Percentiles rank a stretch among this genome's conserved stretches.
These are phyloP conservation scores for Trichosporon sp. DNA, from an alignment of 1,284 basidiomycete species.

Conservation along the genomic window DNA sequence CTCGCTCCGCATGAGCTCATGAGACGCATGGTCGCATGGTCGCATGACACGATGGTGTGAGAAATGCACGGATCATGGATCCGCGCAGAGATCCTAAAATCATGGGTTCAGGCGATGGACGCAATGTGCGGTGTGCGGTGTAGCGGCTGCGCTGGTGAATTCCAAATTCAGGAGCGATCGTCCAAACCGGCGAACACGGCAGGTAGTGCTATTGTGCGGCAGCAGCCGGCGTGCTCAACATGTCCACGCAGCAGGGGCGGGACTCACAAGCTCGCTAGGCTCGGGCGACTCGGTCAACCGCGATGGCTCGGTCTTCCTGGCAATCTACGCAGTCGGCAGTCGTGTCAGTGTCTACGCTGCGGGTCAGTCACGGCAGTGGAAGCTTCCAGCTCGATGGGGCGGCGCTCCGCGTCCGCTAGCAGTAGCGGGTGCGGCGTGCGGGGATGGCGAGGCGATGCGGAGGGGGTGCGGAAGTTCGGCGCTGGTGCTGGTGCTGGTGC, in stretches of 20 bases:
- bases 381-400: neutral
- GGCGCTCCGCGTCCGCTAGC: neutral
- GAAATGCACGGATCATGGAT: neutral
- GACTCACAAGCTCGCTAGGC: neutral
- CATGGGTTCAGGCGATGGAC: neutral
- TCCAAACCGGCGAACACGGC: neutral
- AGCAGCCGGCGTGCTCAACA: no score
- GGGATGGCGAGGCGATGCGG: neutral
- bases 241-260: no score
- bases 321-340: neutral
- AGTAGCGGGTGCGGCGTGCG: neutral
- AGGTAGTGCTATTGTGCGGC: no score
- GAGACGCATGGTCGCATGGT: neutral
- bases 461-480: neutral
- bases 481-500: no score
- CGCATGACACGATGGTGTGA: neutral
- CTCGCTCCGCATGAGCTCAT: no score
- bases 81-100: neutral
- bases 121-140: neutral
- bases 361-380: neutral
- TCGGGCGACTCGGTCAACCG: neutral
- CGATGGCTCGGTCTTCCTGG: no score
- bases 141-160: neutral
- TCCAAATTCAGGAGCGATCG: neutral
- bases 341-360: no score